Base-by-base conservation (phyloP, 768 basidiomycete genomes). In the Xerocomellus intermedius region DNA sequence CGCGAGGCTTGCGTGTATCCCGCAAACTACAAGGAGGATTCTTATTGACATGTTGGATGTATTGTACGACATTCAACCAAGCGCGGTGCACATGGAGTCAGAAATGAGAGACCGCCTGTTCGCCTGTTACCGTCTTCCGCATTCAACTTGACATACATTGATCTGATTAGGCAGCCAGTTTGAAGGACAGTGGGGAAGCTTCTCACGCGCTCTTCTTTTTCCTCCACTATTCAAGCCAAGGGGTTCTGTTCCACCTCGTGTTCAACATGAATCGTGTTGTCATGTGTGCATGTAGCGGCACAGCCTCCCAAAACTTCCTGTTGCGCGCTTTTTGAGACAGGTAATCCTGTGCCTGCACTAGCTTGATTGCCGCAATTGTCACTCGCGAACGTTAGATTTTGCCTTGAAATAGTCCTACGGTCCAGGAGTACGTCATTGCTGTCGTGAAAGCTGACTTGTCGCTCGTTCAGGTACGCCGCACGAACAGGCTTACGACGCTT, bases 371-470 rank as follows among this genome's bases (percentile, higher is more conserved):
- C 57, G 42, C 55, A 38, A 52, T 21, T 42, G 37, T 39, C 42
- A 42, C 47, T 52, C 47, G 58, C 46, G 22, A 55, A 50, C 50
- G 55, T 70, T 58, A 52, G 51, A 51, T 69, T 64, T 71, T 63
- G 35, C 63, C 55, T 67, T 39, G 57, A 61, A 56, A 59, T 59
- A 60, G 54, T 56, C 48, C 48, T 33, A 36, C 45, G 51, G 52
- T 47, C 54, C 38, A 26, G 38, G 26, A 50, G 69, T 71, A 69
- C 65, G 71, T 71, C 71, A 71, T 55, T n/a, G 32, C 59, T 64
- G 41, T 58, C 57, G 50, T 54, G 52, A 51, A 54, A 10, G 45
- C 35, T 55, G 51, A 39, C 56, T 38, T 44, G 55, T 55, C 43
- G 42, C 42, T 58, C 56, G 45, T 36, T 36, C 46, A 42, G 41